A percentile compares a stretch with the other conserved stretches of the same genome.
Conservation (phyloP, 2,329 filamentous ascomycete genomes). For the Aspergillus caelatus region DNA sequence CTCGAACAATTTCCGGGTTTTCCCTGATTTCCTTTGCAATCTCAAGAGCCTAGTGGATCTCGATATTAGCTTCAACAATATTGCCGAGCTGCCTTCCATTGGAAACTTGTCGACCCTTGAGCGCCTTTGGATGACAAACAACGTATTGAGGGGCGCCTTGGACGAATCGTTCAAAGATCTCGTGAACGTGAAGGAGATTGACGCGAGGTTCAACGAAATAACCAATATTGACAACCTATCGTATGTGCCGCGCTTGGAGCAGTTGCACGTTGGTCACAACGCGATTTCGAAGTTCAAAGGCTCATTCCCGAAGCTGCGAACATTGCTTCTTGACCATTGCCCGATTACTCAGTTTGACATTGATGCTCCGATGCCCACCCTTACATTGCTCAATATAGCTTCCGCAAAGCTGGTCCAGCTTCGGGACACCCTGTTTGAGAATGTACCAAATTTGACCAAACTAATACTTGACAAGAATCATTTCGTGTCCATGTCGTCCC, state of each 20-base stretch:
- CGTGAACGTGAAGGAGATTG: conserved; percentile 79
- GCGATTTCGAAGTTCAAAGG: conserved; percentile 86
- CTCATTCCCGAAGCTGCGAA: conserved; percentile 80
- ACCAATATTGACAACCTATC: conserved; percentile 86
- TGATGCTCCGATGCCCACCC: conserved; percentile 71
- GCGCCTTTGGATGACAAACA: conserved; percentile 93
- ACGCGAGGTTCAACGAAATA: conserved; percentile 91
- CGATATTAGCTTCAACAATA: conserved; percentile 95
- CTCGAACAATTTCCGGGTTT: conserved; percentile 85
- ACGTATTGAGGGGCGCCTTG: conserved; percentile 76
- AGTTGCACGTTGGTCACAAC: conserved; percentile 89
- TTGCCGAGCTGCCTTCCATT: conserved; percentile 76
- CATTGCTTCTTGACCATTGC: conserved; percentile 89
- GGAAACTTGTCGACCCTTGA: conserved; percentile 79
- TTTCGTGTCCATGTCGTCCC: conserved; percentile 83
- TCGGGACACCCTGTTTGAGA: conserved; percentile 81
- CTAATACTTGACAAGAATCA: conserved; percentile 93
- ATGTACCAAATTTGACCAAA: conserved; percentile 83
- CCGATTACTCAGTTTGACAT: conserved; percentile 94
- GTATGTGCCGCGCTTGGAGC: conserved; percentile 81
- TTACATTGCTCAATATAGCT: conserved; percentile 86
- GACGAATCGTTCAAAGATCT: conserved; percentile 74
- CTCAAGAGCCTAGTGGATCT: conserved; percentile 84
- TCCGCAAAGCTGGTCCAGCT: conserved; percentile 89
- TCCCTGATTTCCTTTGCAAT: conserved; percentile 82